Evolutionary conservation across 768 basidiomycete species (phyloP), one percentile per base, ranked within the genome.

Genomic region (Mycena metata): DNA sequence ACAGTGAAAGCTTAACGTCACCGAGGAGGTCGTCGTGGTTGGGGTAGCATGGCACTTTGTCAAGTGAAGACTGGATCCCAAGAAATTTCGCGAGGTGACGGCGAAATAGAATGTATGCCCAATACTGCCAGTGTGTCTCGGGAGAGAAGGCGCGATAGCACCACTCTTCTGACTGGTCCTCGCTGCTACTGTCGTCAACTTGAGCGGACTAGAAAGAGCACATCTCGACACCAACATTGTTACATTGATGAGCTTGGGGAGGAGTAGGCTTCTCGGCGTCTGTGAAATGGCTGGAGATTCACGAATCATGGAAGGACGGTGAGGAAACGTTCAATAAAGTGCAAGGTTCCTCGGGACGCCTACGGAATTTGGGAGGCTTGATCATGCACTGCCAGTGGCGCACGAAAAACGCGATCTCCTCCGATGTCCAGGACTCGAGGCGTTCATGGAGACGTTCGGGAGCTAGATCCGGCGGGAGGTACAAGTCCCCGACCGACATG

Each of bases 281-380:
- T 17, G 45, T 60, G 47, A 60, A 24, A 26, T 60, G 59, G 30
- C 49, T 13, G 19, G 59, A 60, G 59, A 49, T 60, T 47, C 13
- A 36, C 16, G 45, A 47, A 60, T n/a, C 45, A 33, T 6, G 59
- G 59, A 45, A 60, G 45, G 47, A 23, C 19, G 33, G 46, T 21
- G 59, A 35, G 36, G 26, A 60, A 49, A 9, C n/a, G n/a, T 47
- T 60, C 45, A 60, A 16, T 17, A 36, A 47, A 8, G 7, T 24
- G 59, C 49, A 60, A 6, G 59, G 45, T 24, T 60, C 59, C 21
- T 43, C n/a, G 19, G 36, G 47, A 49, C 15, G n/a, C 17, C 21
- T 23, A 21, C 45, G 30, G n/a, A 47, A 60, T 15, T 47, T 26
- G 21, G 49, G 33, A 35, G 59, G 59, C 16, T 60, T 21, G 39